Evolutionary conservation across 2,329 filamentous ascomycete species (phyloP).

Genomic region (Fusarium sp.): DNA sequence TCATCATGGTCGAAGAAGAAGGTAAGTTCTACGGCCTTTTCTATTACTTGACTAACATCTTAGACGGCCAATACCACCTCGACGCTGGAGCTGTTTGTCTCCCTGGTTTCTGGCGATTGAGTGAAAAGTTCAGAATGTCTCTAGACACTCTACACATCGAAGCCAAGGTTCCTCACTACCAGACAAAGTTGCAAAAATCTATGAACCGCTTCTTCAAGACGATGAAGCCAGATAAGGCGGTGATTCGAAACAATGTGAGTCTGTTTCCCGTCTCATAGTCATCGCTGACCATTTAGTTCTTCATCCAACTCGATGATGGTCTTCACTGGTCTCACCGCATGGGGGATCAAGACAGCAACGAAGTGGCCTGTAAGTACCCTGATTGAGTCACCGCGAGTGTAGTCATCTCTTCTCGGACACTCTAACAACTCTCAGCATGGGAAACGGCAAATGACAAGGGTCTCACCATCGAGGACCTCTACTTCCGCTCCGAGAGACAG

Average conservation of each 20-base stretch:
- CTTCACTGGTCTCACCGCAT: constrained; percentile 37
- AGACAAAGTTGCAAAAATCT: constrained; percentile 24
- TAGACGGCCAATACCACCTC: constrained; percentile 29
- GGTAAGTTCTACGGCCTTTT: neutral
- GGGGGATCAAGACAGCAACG: constrained; percentile 17
- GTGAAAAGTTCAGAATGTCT: constrained; percentile 37
- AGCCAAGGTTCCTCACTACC: constrained; percentile 32
- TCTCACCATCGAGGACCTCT: constrained; percentile 19
- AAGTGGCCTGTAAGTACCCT: constrained; percentile 19
- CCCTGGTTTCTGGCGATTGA: constrained; percentile 29
- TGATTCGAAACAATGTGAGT: constrained; percentile 29
- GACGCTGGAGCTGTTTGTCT: constrained; percentile 36
- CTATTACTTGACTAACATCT: fast-evolving
- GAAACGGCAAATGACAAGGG: constrained; percentile 17
- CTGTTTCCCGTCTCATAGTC: fast-evolving
- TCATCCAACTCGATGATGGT: constrained; percentile 34
- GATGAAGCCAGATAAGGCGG: constrained; percentile 29
- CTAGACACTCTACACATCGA: constrained; percentile 34
- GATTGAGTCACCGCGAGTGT: too few relatives aligned
- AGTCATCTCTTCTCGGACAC: fast-evolving
- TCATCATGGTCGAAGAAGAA: constrained; percentile 31
- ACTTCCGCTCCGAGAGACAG: constrained; percentile 35
- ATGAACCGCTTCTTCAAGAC: constrained; percentile 35
- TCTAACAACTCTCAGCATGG: constrained; percentile 23
- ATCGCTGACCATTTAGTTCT: constrained; percentile 7